Conservation (phyloP, 2,329 filamentous ascomycete genomes). For the Diaporthe helianthi region DNA sequence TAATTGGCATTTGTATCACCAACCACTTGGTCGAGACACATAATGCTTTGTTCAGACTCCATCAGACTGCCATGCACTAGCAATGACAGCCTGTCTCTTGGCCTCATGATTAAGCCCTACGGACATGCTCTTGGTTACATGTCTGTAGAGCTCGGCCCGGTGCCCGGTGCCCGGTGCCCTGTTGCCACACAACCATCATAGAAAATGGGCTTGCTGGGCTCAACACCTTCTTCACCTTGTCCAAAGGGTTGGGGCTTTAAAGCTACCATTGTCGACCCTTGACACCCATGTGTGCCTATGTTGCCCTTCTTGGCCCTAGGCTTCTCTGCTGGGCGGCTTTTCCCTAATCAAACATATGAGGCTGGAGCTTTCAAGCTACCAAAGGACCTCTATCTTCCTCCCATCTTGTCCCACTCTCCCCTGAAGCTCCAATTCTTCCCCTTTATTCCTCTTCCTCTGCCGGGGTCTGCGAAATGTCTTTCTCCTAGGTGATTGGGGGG, state of each 20-base stretch:
- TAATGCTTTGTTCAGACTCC: slow-evolving; percentile 30
- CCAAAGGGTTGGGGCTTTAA: slow-evolving; percentile 55
- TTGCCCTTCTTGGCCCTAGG: slow-evolving; percentile 40
- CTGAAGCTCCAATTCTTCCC: slow-evolving; percentile 32
- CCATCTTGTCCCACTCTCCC: neutral
- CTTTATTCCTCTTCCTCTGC: slow-evolving; percentile 36
- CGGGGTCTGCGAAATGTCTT: slow-evolving; percentile 29
- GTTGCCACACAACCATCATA: slow-evolving; percentile 5
- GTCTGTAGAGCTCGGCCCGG: neutral
- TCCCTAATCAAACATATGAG: slow-evolving; percentile 44
- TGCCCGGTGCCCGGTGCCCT: neutral
- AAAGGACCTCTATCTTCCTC: slow-evolving; percentile 53
- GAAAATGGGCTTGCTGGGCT: slow-evolving; percentile 18
- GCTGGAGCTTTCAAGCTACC: slow-evolving; percentile 73
- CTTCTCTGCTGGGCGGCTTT: slow-evolving; percentile 33
- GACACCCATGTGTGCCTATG: slow-evolving; percentile 22
- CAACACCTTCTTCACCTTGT: slow-evolving; percentile 16
- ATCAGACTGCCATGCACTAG: slow-evolving; percentile 41
- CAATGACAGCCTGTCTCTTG: slow-evolving; percentile 37
- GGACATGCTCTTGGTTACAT: neutral
- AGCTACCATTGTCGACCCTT: slow-evolving; percentile 57
- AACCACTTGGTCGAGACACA: slow-evolving; percentile 41
- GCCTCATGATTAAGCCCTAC: slow-evolving; percentile 1
- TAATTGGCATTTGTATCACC: slow-evolving; percentile 28
- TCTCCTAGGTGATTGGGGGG: slow-evolving; percentile 25